Evolutionary conservation across 441 rosid species (phyloP).

Genomic region (Melastoma candidum): DNA sequence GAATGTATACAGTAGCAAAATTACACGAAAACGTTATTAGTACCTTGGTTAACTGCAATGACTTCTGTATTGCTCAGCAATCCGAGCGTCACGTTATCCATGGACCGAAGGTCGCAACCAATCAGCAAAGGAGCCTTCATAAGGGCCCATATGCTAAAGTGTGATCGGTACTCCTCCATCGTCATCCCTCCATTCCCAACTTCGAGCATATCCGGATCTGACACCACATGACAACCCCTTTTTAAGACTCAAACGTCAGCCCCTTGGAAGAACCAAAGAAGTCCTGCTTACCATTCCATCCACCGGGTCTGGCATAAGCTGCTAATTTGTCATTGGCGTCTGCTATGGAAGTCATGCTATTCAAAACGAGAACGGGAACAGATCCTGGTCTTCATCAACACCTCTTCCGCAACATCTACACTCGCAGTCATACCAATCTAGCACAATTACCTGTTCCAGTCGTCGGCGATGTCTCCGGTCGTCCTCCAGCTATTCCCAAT

Average conservation of each 20-base stretch:
- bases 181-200: constrained; percentile 63
- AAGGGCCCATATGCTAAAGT: constrained; percentile 54
- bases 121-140: constrained; percentile 49
- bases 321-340: constrained; percentile 47
- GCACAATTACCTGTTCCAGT: constrained; percentile 27
- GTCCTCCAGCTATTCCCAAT: constrained; percentile 63
- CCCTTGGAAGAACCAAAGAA: too few species aligned
- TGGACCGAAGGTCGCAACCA: constrained; percentile 38
- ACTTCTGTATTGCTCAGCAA: constrained; percentile 41
- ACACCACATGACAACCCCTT: too few species aligned
- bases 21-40: background rate
- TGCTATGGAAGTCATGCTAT: constrained; percentile 38
- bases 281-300: constrained; percentile 39
- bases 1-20: background rate
- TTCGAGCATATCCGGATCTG: constrained; percentile 57
- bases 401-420: too few species aligned
- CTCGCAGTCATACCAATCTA: too few species aligned
- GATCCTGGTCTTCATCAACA: too few species aligned
- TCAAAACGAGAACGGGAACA: background rate
- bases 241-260: too few species aligned
- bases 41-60: constrained; percentile 42
- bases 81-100: constrained; percentile 20
- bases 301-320: constrained; percentile 42
- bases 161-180: constrained; percentile 39
- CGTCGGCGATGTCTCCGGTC: constrained; percentile 40